Evolutionary conservation across 768 basidiomycete genomes (phyloP), one percentile per base, ranked within the genome.

Genomic region (Hydnomerulius pinastri): DNA sequence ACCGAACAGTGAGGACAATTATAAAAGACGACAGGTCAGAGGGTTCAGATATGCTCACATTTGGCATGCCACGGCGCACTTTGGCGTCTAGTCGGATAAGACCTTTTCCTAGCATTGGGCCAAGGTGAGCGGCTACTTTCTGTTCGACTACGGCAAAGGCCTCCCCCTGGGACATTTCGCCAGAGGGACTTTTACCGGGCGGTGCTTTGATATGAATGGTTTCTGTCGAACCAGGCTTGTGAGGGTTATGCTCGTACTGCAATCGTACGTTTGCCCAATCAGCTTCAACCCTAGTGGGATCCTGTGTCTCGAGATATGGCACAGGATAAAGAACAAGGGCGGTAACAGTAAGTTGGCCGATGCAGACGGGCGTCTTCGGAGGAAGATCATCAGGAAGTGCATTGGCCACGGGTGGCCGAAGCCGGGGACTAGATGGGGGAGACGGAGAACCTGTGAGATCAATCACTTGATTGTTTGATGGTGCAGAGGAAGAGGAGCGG

Each of bases 321-420:
- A 88, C 80, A 7, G 88, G 91, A 66, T 92, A 90, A n/a, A 93
- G 76, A 28, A 95, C 83, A 23, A 95, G 80, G 12, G 90, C 92
- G 15, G 87, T 90, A 17, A 86, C 85, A n/a, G 77, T 76, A 29
- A 95, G 75, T 51, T 90, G 86, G 1, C 92, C 92, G 41, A 95
- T 92, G 66, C 93, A 95, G 45, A 95, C 83, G 13, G 90, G 87
- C 0, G 88, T 90, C 72, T 86, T 90, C 12, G 86, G 87, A 6
- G 87, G 77, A 15, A 90, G 68, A 38, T 89, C 85, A 8, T 74
- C 71, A 3, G 83, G 79, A 2, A 83, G 69, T 10, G 64, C 40
- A 5, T 59, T 47, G 21, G 63, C 46, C 56, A 60, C 51, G 50
- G 62, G 55, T 39, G 65, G 67, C 21, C 41, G 59, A n/a, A 56